Conservation (phyloP, 192 early-diverging fungal genomes). For the Umbelopsis sp. region DNA sequence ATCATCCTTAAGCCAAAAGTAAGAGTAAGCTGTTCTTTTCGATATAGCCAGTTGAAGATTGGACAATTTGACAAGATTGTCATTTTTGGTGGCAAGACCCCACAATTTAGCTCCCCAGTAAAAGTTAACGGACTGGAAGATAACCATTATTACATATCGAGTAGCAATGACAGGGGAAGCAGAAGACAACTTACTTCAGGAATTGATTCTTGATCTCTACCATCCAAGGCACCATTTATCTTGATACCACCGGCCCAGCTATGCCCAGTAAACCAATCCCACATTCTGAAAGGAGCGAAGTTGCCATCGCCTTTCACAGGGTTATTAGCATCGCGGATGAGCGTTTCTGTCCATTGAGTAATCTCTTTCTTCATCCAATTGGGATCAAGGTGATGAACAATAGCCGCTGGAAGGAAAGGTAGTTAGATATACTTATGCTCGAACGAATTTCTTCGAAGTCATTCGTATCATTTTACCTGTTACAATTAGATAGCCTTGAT, state of each 20-base stretch:
- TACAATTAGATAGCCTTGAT: conserved; percentile 40
- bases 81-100: conserved; percentile 36
- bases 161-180: background rate
- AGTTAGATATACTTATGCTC: background rate
- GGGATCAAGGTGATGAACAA: conserved; percentile 40
- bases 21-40: conserved; percentile 38
- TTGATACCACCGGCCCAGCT: conserved; percentile 64
- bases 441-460: background rate
- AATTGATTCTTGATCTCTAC: conserved; percentile 44
- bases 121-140: conserved; percentile 38
- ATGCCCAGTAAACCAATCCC: conserved; percentile 66
- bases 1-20: conserved; percentile 39
- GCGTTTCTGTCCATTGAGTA: conserved; percentile 35
- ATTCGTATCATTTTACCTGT: conserved; percentile 24
- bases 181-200: conserved; percentile 32
- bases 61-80: conserved; percentile 13
- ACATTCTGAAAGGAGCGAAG: conserved; percentile 57
- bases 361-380: conserved; percentile 31
- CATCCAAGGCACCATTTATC: conserved; percentile 39
- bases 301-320: conserved; percentile 46
- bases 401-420: conserved; percentile 28
- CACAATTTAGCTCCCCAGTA: conserved; percentile 43
- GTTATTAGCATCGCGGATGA: conserved; percentile 53
- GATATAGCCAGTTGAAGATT: conserved; percentile 34
- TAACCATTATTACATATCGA: background rate